A percentile compares a stretch with the other conserved stretches of the same genome.
Evolutionary conservation across 805 yeast species (phyloP).

Genomic region (Saturnispora bothae): DNA sequence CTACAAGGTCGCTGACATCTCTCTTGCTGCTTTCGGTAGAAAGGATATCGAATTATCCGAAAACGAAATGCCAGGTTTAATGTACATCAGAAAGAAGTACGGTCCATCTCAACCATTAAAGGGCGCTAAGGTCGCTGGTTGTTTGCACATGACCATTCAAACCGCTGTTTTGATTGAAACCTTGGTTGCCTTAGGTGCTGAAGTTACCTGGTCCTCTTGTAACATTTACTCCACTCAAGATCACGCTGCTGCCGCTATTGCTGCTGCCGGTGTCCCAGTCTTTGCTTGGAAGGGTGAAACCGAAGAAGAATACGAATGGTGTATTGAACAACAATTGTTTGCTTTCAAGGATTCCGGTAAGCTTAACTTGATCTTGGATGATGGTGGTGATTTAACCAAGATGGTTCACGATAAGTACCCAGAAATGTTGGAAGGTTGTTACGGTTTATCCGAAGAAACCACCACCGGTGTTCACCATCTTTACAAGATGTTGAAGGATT

Average conservation of each 20-base stretch:
- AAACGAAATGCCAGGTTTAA: constrained; percentile 99
- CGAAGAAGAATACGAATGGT: constrained; percentile 98
- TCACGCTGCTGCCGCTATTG: constrained; percentile 99
- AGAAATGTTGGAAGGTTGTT: constrained; percentile 91
- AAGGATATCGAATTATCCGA: constrained; percentile 98
- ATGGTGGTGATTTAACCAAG: constrained; percentile 98
- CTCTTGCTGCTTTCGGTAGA: constrained; percentile 99
- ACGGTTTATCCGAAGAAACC: constrained; percentile 96
- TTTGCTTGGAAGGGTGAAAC: constrained; percentile 99
- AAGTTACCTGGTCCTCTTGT: constrained; percentile 99
- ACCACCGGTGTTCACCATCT: constrained; percentile 99
- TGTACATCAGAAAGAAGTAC: constrained; percentile 92
- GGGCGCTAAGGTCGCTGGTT: constrained; percentile 98
- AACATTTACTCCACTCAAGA: constrained; percentile 99
- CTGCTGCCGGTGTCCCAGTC: constrained; percentile 98
- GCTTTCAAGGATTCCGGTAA: constrained; percentile 94
- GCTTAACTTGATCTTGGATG: constrained; percentile 95
- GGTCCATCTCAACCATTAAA: constrained; percentile 88
- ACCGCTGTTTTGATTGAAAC: constrained; percentile 99
- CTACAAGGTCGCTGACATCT: constrained; percentile 95
- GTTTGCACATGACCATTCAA: constrained; percentile 99
- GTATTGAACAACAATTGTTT: constrained; percentile 97
- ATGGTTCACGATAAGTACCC: constrained; percentile 97
- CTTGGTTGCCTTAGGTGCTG: constrained; percentile 94
- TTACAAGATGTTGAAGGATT: constrained; percentile 89